Evolutionary conservation across 1,139 yeast species (phyloP), one percentile per base, ranked within the genome.

Genomic region (Scheffersomyces titani): DNA sequence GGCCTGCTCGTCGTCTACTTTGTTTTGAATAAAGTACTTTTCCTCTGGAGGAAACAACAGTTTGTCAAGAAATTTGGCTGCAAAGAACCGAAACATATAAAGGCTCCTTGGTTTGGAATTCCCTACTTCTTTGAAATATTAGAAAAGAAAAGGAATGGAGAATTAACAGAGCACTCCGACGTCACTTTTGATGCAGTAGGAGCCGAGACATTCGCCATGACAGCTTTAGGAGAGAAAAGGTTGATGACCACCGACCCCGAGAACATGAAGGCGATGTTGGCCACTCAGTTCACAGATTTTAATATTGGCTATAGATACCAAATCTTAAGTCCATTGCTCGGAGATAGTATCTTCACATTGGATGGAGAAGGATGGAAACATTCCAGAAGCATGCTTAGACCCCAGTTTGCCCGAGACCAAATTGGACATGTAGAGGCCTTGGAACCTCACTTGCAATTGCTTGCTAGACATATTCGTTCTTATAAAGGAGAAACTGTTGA

Each of bases 401-500:
- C 65, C 6, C 60, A 59, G 20, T 62, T 61, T 48, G 54, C 62
- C 36, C 56, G 60, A 20, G 64, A 61, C 20, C 59, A 62, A 46
- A 55, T 62, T 9, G 55, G 58, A 16, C 65, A 62, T 44, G 54
- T 58, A 40, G 50, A 53, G 52, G 54, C 60, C 5, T 51, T 62
- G 48, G 64, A 62, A 51, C 56, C 56, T 11, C 62, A 54, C 47
- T 44, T 59, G 16, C 56, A 58, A 40, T 30, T 40, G 19, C 52
- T 62, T 44, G 54, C 57, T 21, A 46, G 4, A 18, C 49, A 46
- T 22, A 46, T 46, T 19, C 49, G 49, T 9, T 20, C 49, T 22
- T 19, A 50, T 36, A 49, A 50, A 16, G 63, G 63, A 19, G 18
- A 24, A 13, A 21, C 48, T 11, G 73, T 81, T 59, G 85, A 84